Percentiles rank a stretch among this genome's conserved stretches.
phyloP scores from a whole-genome alignment of 257 asterid species.

The Scutellaria galericulata region DNA sequence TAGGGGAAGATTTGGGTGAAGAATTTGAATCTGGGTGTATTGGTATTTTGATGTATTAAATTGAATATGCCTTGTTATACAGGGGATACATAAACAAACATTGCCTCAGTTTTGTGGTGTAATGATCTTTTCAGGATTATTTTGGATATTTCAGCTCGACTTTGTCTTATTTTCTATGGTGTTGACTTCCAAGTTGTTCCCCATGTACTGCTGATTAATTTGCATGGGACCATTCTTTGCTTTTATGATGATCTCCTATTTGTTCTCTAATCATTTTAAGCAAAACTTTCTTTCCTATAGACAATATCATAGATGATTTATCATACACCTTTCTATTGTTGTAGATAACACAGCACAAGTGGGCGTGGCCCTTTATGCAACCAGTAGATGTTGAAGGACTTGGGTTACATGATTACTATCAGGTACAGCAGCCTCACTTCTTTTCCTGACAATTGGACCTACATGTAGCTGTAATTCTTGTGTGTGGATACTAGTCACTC shows the following conservation, averaged over 20 bases:
- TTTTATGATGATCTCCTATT: constrained; percentile 23
- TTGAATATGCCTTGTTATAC: background rate
- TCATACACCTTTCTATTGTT: constrained; percentile 33
- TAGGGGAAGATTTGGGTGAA: background rate
- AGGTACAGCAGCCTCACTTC: constrained; percentile 48
- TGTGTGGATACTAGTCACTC: constrained; percentile 25
- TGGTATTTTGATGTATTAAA: background rate
- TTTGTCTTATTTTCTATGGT: constrained; percentile 21
- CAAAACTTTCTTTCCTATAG: background rate
- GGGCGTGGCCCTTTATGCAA: constrained; percentile 98
- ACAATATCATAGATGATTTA: constrained; percentile 26
- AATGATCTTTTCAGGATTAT: background rate
- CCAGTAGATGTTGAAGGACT: constrained; percentile 98
- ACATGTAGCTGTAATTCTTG: background rate
- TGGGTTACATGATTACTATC: constrained; percentile 84
- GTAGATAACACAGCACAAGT: constrained; percentile 93
- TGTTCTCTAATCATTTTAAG: constrained; percentile 20
- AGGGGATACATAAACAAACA: background rate
- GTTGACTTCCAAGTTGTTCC: constrained; percentile 18
- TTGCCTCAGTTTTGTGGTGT: constrained; percentile 7
- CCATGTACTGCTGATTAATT: background rate
- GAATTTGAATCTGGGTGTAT: background rate
- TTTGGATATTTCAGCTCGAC: background rate
- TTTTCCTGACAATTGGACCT: constrained; percentile 13
- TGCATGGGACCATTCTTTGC: background rate